Conservation (phyloP, 2,329 filamentous ascomycete species). For the Ilyonectria mors-panacis region DNA sequence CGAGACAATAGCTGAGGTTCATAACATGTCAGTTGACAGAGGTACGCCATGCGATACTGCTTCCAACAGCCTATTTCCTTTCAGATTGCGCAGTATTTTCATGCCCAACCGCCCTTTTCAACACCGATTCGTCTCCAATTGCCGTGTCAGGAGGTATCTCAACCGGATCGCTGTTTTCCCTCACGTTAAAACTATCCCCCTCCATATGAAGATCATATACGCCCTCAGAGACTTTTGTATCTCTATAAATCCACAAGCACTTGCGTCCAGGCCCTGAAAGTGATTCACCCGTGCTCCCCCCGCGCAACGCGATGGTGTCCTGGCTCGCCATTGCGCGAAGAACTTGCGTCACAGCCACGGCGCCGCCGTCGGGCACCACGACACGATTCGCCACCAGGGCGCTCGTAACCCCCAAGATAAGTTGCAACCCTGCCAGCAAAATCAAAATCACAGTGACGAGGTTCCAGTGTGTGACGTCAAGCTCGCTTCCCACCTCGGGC, state of each 20-base stretch:
- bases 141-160: no score
- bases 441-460: not conserved
- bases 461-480: constrained; percentile 53
- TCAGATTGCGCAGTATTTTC: no score
- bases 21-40: no score
- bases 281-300: not conserved
- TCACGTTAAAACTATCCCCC: not conserved
- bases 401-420: not conserved
- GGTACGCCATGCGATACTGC: no score
- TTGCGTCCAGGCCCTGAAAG: not conserved
- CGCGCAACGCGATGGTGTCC: not conserved
- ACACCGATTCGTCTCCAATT: no score
- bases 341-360: constrained; percentile 8
- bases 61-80: no score
- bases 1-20: no score
- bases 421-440: not conserved
- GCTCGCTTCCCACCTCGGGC: constrained; percentile 50
- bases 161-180: no score
- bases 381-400: constrained; percentile 4
- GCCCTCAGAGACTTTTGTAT: constrained; percentile 6
- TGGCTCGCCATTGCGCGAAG: constrained; percentile 17
- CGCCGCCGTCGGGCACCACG: not conserved
- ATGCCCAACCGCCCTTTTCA: no score
- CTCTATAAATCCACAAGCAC: constrained; percentile 5
- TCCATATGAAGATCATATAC: constrained; percentile 21